Evolutionary conservation across 768 basidiomycete genomes (phyloP).

Genomic region (Boletales sp.): DNA sequence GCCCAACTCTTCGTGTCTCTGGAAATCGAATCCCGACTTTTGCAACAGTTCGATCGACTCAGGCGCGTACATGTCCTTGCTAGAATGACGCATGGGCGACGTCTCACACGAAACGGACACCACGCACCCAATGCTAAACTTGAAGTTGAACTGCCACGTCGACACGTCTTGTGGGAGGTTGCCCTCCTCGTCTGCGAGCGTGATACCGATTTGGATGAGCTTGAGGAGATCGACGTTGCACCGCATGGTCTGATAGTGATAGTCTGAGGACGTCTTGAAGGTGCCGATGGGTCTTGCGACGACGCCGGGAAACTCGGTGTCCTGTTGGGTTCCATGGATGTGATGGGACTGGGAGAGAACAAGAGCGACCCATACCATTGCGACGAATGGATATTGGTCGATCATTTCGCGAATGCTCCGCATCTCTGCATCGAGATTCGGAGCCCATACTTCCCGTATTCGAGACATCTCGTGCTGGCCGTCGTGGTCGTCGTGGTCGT

Average conservation of each 20-base stretch:
- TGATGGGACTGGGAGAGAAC: conserved; percentile 5
- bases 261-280: conserved; percentile 96
- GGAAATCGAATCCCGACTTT: conserved; percentile 95
- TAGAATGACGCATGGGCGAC: conserved; percentile 27
- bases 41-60: conserved; percentile 93
- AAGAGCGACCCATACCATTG: conserved; percentile 66
- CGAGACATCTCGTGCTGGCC: conserved; percentile 50
- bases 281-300: conserved; percentile 95
- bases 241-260: conserved; percentile 99
- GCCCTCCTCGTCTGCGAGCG: conserved; percentile 91
- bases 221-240: conserved; percentile 98
- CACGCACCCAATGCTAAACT: conserved; percentile 79
- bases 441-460: conserved; percentile 95
- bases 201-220: conserved; percentile 96
- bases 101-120: neutral
- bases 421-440: conserved; percentile 92
- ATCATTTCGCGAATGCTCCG: conserved; percentile 80
- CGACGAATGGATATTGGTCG: conserved; percentile 89
- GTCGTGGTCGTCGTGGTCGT: conserved; percentile 12
- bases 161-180: conserved; percentile 85
- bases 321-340: conserved; percentile 46
- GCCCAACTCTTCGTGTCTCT: conserved; percentile 87
- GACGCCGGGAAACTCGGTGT: conserved; percentile 98
- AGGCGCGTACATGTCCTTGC: conserved; percentile 98
- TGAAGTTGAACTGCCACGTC: conserved; percentile 99